phyloP scores from a whole-genome alignment of 2,329 filamentous ascomycete genomes.

The Penicillium sp. region DNA sequence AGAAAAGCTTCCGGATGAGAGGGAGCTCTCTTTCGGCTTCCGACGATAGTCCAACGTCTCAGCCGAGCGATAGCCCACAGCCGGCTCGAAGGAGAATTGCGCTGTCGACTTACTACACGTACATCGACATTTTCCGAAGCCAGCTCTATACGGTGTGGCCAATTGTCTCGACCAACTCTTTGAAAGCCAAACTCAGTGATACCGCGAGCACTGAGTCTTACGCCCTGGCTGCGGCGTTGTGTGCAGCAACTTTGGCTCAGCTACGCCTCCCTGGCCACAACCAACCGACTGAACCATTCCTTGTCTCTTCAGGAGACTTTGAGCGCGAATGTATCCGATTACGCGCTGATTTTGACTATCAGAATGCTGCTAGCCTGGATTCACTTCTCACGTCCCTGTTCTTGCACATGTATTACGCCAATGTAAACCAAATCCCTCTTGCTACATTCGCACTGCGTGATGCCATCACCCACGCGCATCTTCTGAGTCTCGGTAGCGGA shows the following conservation, averaged over 20 bases:
- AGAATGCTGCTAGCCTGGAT: conserved; percentile 5
- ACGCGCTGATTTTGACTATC: conserved; percentile 3
- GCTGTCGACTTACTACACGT: conserved; percentile 16
- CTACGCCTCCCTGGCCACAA: conserved; percentile 8
- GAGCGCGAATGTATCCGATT: conserved; percentile 12
- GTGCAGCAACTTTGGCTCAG: conserved; percentile 17
- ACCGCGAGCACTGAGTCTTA: not conserved
- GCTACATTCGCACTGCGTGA: conserved; percentile 17
- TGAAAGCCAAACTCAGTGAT: conserved; percentile 6
- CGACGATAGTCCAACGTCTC: not conserved
- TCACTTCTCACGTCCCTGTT: conserved; percentile 15
- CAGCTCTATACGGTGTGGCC: conserved; percentile 18
- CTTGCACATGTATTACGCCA: conserved; percentile 18
- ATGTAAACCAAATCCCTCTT: conserved; percentile 12
- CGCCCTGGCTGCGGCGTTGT: conserved; percentile 16
- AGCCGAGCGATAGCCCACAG: not conserved
- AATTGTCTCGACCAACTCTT: conserved; percentile 11
- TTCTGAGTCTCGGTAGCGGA: conserved; percentile 4
- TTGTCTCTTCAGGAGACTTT: conserved; percentile 9
- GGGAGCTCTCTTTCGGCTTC: conserved; percentile 5
- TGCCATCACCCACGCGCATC: conserved; percentile 14
- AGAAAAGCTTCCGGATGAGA: conserved; percentile 12
- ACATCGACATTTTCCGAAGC: conserved; percentile 17
- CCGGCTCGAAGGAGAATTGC: conserved; percentile 2
- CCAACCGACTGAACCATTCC: not conserved